Evolutionary conservation across 805 yeast genomes (phyloP).

Genomic region (Wickerhamiella australiensis): DNA sequence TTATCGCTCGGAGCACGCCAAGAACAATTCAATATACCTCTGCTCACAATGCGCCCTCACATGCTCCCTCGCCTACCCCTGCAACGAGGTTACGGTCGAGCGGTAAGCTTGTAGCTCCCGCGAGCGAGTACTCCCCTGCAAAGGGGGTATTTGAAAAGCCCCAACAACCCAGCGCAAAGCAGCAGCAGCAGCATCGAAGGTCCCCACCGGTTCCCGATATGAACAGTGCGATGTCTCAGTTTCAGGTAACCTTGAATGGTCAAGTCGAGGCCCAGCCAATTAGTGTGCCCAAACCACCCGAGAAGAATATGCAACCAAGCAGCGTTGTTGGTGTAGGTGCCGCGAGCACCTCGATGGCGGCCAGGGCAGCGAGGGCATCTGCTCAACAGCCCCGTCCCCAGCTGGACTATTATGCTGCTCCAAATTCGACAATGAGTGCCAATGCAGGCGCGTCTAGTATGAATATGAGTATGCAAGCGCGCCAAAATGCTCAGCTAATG

Average conservation of each 20-base stretch:
- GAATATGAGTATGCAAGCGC: constrained; percentile 1
- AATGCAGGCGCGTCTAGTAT: constrained; percentile 5
- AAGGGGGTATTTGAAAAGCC: constrained; percentile 23
- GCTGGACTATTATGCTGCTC: neutral
- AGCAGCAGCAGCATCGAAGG: neutral
- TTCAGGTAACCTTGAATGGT: constrained; percentile 24
- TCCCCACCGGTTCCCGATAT: constrained; percentile 21
- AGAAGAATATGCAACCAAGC: constrained; percentile 11
- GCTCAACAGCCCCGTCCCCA: constrained; percentile 1
- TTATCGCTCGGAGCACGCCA: constrained; percentile 13
- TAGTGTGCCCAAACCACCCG: constrained; percentile 10
- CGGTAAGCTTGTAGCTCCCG: constrained; percentile 24
- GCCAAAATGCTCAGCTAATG: neutral
- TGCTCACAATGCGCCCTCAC: neutral
- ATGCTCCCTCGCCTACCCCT: constrained; percentile 25
- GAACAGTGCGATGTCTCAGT: constrained; percentile 25
- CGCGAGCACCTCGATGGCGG: neutral
- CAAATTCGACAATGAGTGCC: constrained; percentile 1
- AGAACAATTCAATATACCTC: neutral
- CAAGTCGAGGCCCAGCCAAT: constrained; percentile 8
- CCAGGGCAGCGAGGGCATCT: constrained; percentile 9
- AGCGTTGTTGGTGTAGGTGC: constrained; percentile 5
- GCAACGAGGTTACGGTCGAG: constrained; percentile 23
- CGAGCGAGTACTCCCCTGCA: constrained; percentile 26
- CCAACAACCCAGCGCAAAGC: neutral